Base-by-base conservation (phyloP, 352 stramenopile genomes). In the Globisporangium spinosum region DNA sequence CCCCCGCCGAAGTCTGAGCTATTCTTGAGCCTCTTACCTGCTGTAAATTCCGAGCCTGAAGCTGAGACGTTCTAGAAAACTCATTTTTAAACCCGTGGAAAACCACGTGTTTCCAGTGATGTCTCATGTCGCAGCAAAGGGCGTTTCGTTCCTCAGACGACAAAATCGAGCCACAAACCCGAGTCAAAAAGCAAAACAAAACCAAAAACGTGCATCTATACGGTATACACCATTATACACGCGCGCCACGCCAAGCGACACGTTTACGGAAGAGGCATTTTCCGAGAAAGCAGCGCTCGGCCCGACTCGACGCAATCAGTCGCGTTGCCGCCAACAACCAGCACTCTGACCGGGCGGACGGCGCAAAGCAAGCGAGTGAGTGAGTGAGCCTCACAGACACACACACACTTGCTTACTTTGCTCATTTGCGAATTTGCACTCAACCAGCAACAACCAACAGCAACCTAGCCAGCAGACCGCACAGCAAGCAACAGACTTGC, bases 351-450 rank as follows among this genome's bases (percentile, higher is more conserved):
- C 47, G 47, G 8, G 17, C 22, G 22, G n/a, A 56, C 20, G 29
- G 25, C 23, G 23, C 7, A 34, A 20, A 20, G 53, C 53, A 58
- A 57, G 51, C 51, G 22, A 58, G 51, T 3, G 29, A 38, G 27
- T 3, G 3, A 32, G 8, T 9, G 6, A 38, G 32, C 32, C 32
- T 38, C 32, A 10, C 27, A 32, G 2, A 3, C 25, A 15, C 32
- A 20, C 57, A 51, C 29, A 0, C 29, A 51, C 56, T 23, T 13
- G 12, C 54, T 59, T 10, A 17, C 25, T 38, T 10, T 49, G 23
- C 35, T 65, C 59, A 65, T 65, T 65, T 58, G 59, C 59, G 43
- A 65, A 65, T 65, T 65, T 58, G 59, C 59, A 38, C 43, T 47
- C 43, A 54, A 58, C 59, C 59, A 58, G 22, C 40, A 54, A 57